Base-by-base conservation (phyloP, 768 basidiomycete species). In the Lyophyllum atratum region DNA sequence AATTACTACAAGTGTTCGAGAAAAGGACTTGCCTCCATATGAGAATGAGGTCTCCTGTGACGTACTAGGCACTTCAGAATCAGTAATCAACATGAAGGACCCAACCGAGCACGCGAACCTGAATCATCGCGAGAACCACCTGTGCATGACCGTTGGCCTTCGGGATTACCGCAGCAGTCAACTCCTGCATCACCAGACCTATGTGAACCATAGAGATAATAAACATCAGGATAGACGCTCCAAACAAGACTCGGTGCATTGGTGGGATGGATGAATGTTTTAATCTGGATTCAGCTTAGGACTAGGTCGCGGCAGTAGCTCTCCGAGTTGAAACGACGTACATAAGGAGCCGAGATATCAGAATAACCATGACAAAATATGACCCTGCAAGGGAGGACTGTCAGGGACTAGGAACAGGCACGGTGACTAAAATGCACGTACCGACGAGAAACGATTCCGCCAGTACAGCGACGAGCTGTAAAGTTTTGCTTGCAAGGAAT, bases 171-270 rank as follows among this genome's bases (percentile, higher is more conserved):
- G 22, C 14, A 21, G 29, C 37, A 15, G 44, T 34, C 4, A 55
- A 26, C 48, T 59, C 46, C 26, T 55, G 49, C 15, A 59, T 51
- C 7, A 59, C 53, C 48, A 61, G 48, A 6, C 34, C 55, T 21
- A 61, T 22, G 45, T 61, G 55, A 22, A 37, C 59, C 2, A 50
- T 43, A 14, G 59, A 49, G 29, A 61, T 15, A 7, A 56, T 14
- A 33, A 61, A 61, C 59, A 61, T 61, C 25, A 54, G 12, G 15
- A 61, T 48, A 9, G 59, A 61, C 4, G 24, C 52, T 19, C 29
- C 24, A 24, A 61, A 61, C 6, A 61, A 52, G 10, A 51, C n/a
- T 22, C 47, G 48, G 29, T 54, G 59, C 42, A 54, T 50, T 2
- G 4, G 40, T 2, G 55, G 46, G 33, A 61, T 54, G 9, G 21